phyloP scores from a whole-genome alignment of 108 stramenopile genomes.

The Fragilariopsis cylindrus region DNA sequence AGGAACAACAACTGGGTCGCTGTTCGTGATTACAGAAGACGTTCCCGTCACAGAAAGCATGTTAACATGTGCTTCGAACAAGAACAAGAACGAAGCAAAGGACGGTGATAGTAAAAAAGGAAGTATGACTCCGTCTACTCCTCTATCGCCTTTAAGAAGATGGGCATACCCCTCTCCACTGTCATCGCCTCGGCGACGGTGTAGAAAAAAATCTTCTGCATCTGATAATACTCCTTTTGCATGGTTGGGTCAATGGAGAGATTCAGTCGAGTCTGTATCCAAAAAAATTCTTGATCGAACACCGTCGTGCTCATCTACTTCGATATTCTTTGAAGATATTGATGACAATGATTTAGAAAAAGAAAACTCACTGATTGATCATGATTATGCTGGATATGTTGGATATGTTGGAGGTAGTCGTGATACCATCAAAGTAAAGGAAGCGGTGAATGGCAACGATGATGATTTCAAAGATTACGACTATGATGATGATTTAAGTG shows the following conservation, averaged over 20 bases:
- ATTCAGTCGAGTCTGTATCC: neutral
- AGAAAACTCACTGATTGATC: too few relatives aligned
- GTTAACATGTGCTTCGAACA: neutral
- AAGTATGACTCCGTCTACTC: neutral
- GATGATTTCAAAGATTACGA: too few relatives aligned
- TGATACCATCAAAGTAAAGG: too few relatives aligned
- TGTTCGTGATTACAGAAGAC: neutral
- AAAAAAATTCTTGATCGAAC: neutral
- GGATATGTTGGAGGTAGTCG: too few relatives aligned
- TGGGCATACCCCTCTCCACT: slow-evolving; percentile 2
- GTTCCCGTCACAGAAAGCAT: neutral
- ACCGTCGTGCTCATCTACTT: neutral
- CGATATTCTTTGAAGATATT: neutral
- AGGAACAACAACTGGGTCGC: neutral
- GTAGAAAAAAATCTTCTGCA: too few relatives aligned
- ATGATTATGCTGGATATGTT: too few relatives aligned
- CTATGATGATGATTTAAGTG: slow-evolving; percentile 1
- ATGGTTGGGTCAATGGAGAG: neutral
- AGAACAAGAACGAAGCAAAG: neutral
- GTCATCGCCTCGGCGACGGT: too few relatives aligned
- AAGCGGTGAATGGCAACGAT: too few relatives aligned
- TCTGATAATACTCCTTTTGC: neutral
- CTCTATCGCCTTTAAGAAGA: neutral
- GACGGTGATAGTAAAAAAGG: neutral
- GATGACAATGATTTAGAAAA: neutral